These are phyloP conservation scores for Corniculantispora saksenae DNA, from an alignment of 2,329 filamentous ascomycete genomes.

Conservation along the genomic window DNA sequence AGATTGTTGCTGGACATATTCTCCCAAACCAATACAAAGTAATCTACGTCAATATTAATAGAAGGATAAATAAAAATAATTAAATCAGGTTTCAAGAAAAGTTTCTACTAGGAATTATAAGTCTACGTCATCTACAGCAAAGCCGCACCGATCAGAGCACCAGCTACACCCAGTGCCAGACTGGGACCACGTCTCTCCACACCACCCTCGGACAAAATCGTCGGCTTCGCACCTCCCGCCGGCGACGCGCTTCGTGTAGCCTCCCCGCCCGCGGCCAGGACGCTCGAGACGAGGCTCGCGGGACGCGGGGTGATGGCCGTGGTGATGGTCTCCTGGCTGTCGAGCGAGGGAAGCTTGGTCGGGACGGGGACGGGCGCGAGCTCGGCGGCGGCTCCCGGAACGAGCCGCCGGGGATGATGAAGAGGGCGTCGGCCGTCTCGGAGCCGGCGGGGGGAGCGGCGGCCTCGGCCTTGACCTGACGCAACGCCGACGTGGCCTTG, in stretches of 20 bases:
- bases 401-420: not conserved
- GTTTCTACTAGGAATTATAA: too few species aligned
- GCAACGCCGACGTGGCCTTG: too few species aligned
- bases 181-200: too few species aligned
- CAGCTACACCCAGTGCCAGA: too few species aligned
- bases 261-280: not conserved
- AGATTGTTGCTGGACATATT: not conserved
- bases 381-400: not conserved
- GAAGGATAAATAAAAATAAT: too few species aligned
- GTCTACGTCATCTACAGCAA: too few species aligned
- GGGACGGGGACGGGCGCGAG: not conserved
- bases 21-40: not conserved
- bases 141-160: too few species aligned
- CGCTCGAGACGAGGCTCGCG: not conserved
- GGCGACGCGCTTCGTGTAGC: not conserved
- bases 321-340: not conserved
- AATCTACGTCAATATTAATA: not conserved
- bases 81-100: too few species aligned
- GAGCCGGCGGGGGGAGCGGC: not conserved
- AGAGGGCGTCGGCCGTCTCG: not conserved
- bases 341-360: not conserved
- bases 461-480: not conserved
- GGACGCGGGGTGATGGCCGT: constrained; percentile 14
- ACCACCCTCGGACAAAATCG: not conserved
- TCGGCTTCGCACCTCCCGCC: not conserved